Evolutionary conservation across 345 rosid species (phyloP).

Genomic region (Aethionema arabicum): DNA sequence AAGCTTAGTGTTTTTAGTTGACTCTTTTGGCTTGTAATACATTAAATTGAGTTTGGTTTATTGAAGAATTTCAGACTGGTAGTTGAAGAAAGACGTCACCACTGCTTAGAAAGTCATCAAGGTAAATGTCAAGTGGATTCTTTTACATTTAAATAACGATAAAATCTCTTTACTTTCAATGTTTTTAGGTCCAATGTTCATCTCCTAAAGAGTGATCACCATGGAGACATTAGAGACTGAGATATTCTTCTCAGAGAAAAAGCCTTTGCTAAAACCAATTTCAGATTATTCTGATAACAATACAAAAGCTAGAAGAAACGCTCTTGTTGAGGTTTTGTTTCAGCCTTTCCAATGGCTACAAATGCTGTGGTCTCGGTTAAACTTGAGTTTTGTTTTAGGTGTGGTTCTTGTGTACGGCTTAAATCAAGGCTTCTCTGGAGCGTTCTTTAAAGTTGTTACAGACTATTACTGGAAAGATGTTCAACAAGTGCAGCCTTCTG

Average conservation of each 20-base stretch:
- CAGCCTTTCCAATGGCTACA: slow-evolving; percentile 72
- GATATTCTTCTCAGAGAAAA: slow-evolving; percentile 28
- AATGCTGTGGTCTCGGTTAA: slow-evolving; percentile 60
- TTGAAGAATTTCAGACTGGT: slow-evolving; percentile 20
- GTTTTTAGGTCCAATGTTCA: slow-evolving; percentile 36
- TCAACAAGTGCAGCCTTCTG: slow-evolving; percentile 69
- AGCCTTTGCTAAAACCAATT: slow-evolving; percentile 31
- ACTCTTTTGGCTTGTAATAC: slow-evolving; percentile 9
- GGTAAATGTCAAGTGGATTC: slow-evolving; percentile 15
- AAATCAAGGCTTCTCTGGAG: slow-evolving; percentile 71
- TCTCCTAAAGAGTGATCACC: slow-evolving; percentile 23
- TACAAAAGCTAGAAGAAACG: slow-evolving; percentile 22
- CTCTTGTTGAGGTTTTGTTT: slow-evolving; percentile 39
- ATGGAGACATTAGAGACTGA: slow-evolving; percentile 38
- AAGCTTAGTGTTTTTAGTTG: too few species aligned
- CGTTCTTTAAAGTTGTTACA: slow-evolving; percentile 69
- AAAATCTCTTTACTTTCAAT: slow-evolving; percentile 4
- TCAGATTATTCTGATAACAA: slow-evolving; percentile 22
- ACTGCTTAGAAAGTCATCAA: slow-evolving; percentile 31
- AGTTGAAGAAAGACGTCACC: slow-evolving; percentile 32
- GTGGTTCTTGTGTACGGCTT: slow-evolving; percentile 70
- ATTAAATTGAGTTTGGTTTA: slow-evolving; percentile 5
- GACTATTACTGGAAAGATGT: slow-evolving; percentile 91
- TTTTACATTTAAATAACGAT: slow-evolving; percentile 23
- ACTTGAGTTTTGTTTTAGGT: slow-evolving; percentile 63